These are phyloP conservation scores for Glomus cerebriforme DNA, from an alignment of 192 early-diverging fungal species.

Conservation along the genomic window DNA sequence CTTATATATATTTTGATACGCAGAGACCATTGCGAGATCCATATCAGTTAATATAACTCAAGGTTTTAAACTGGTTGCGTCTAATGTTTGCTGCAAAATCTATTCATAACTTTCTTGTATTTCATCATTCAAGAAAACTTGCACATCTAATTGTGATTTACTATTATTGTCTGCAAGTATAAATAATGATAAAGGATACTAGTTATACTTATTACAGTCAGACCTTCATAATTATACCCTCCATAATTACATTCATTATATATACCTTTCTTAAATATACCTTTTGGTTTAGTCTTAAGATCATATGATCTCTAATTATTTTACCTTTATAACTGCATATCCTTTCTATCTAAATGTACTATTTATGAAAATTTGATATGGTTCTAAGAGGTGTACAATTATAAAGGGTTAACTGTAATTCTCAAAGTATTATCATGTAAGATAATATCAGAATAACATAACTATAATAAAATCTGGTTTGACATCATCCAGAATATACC, in stretches of 20 bases:
- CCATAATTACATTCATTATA: too few relatives aligned
- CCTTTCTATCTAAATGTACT: too few relatives aligned
- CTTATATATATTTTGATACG: neutral
- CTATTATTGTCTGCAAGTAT: neutral
- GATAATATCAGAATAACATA: neutral
- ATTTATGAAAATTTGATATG: too few relatives aligned
- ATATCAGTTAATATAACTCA: slow-evolving; percentile 3
- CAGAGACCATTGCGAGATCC: neutral
- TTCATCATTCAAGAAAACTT: neutral
- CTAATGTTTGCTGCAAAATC: neutral
- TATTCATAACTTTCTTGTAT: neutral
- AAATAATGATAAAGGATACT: neutral
- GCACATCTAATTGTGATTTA: neutral
- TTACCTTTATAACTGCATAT: too few relatives aligned
- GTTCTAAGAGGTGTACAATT: too few relatives aligned
- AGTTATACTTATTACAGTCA: neutral
- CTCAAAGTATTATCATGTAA: neutral
- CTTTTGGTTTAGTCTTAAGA: too few relatives aligned
- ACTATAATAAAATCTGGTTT: neutral
- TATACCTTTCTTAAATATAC: too few relatives aligned
- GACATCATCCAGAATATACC: neutral
- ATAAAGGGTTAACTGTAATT: too few relatives aligned
- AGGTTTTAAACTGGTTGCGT: neutral
- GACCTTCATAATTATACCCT: too few relatives aligned
- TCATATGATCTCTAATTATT: too few relatives aligned